Conservation (phyloP, 2,329 filamentous ascomycete species). For the Raffaelea albimanens region DNA sequence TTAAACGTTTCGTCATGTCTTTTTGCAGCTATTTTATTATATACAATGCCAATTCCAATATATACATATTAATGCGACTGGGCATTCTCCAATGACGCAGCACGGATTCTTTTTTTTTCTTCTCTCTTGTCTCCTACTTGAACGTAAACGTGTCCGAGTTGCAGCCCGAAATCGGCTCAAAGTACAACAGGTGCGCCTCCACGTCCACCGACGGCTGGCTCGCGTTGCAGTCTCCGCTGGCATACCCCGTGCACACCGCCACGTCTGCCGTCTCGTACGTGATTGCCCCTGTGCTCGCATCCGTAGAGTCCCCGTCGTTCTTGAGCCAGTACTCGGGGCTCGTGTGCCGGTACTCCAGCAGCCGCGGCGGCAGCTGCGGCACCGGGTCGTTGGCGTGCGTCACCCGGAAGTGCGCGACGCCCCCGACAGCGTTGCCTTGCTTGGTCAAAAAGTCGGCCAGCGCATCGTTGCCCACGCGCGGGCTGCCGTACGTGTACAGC, state of each 20-base stretch:
- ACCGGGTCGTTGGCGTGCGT: slow-evolving; percentile 61
- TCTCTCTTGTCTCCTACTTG: slow-evolving; percentile 1
- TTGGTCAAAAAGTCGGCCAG: slow-evolving; percentile 44
- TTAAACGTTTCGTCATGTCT: no score
- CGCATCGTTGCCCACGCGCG: slow-evolving; percentile 51
- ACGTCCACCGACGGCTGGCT: slow-evolving; percentile 34
- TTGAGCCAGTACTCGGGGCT: slow-evolving; percentile 61
- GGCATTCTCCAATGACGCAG: no score
- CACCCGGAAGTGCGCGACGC: slow-evolving; percentile 46
- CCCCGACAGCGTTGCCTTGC: slow-evolving; percentile 23
- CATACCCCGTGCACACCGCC: slow-evolving; percentile 36
- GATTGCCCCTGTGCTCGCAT: slow-evolving; percentile 14
- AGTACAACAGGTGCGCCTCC: slow-evolving; percentile 38
- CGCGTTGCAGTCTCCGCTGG: slow-evolving; percentile 41
- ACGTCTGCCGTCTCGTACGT: slow-evolving; percentile 31
- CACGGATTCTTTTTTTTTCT: neutral
- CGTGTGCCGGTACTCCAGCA: slow-evolving; percentile 55
- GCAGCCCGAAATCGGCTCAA: slow-evolving; percentile 34
- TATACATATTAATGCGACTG: no score
- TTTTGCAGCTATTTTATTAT: neutral
- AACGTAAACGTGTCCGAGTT: neutral
- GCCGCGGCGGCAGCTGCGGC: slow-evolving; percentile 51
- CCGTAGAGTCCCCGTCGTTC: slow-evolving; percentile 19
- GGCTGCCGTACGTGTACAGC: slow-evolving; percentile 58
- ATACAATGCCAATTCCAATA: neutral